Evolutionary conservation across 1,284 basidiomycete species (phyloP), one percentile per base, ranked within the genome.

Genomic region (Cystobasidium slooffiae): DNA sequence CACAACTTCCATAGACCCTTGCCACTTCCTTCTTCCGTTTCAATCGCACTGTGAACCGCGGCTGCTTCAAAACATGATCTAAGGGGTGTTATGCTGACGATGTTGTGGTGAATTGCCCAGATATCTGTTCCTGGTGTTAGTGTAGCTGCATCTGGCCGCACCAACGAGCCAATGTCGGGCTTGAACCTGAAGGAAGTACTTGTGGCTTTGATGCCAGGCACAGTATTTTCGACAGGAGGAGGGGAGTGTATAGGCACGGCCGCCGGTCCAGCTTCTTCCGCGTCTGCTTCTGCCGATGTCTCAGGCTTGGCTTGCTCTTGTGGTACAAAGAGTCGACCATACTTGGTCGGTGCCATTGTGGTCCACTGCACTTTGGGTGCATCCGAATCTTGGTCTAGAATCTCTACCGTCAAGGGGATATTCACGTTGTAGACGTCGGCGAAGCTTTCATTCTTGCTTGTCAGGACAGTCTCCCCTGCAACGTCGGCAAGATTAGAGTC

Each of bases 361-460:
- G 92, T 92, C 89, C 90, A 92, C 77, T 85, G 86, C 65, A 92
- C 86, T 76, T 86, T 85, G 67, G 91, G 83, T 85, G 86, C 75
- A 5, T 85, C 84, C 18, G 70, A 73, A 14, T 64, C 52, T 41
- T 87, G 85, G 22, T 84, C 82, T 59, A 88, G 81, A 44, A 93
- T 85, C 43, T 83, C 84, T 51, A 87, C 84, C 72, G 92, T 85
- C 14, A 79, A 70, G 24, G 92, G 92, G 43, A 93, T 87, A 81
- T 94, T 93, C 77, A 94, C 84, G 78, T 85, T 91, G 83, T 93
- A 93, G 14, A 94, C 84, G 80, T 92, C 91, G 37, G 91, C 86
- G 81, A 90, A 89, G 75, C 49, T 86, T 85, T 58, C 85, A 82
- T 44, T 87, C 85, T 51, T 88, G 81, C n/a, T 88, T 88, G 44